Base-by-base conservation (phyloP, 129 eudicot species). In the Saussurea involucrata region DNA sequence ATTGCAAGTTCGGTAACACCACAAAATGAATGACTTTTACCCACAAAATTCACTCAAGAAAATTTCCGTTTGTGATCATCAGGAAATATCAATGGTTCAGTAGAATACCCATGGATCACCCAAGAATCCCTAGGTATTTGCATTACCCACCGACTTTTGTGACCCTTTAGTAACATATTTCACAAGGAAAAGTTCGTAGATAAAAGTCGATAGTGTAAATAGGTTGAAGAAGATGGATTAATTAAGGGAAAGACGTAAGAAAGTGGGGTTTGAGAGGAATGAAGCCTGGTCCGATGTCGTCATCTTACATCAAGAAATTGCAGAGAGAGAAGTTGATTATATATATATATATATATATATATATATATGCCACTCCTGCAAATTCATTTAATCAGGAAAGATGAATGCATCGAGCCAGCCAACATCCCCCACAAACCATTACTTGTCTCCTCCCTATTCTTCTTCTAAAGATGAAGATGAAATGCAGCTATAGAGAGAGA, bases 261-360 rank as follows among this genome's bases (percentile, higher is more conserved):
- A 28, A 40, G 64, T 37, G 64, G 76, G 85, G 80, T 87, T 92
- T 92, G 98, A 87, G 98, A 89, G 98, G 98, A 92, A 92, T 92
- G 98, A 92, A 92, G 98, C 98, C 98, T 92, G 98, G 98, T 92
- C 98, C 98, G 98, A 88, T 69, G 86, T 85, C 81, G 83, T 72
- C 89, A 85, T 86, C 46, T 18, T 58, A 32, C 15, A 65, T 49
- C 24, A 78, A 63, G 55, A 71, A 63, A 44, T 40, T 63, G 77
- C 18, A 7, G 71, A 37, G 77, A 78, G 77, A 78, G 24, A 61
- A n/a, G 44, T 31, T 60, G 12, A 4, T 5, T 72, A 65, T n/a
- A 25, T 37, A 10, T 36, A 36, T 5, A 33, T 6, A 5, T 8
- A 36, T 36, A 36, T 1, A 36, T 32, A 28, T 44, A 32, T 27